Evolutionary conservation across 176 grass and related monocot genomes (phyloP), one percentile per base, ranked within the genome.

Genomic region (Pontederia paniculata): DNA sequence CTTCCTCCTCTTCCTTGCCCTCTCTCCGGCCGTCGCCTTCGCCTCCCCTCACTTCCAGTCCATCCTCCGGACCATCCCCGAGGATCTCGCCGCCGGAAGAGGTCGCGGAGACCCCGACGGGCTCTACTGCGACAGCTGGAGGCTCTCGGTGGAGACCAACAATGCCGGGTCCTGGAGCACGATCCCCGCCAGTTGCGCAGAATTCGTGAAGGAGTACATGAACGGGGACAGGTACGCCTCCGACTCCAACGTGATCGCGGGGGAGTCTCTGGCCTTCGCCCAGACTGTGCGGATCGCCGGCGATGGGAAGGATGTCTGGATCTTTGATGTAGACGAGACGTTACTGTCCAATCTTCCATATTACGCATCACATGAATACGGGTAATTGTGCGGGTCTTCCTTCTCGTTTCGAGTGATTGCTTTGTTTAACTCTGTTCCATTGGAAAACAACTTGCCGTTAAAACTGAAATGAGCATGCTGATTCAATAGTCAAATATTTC

Each of bases 61-160:
- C 52, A 25, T 84, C 46, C 70, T 90, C 48, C 74, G 86, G 41
- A 22, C 11, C 15, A 57, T 78, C 47, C 37, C 85, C 16, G 73
- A 77, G 28, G 58, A 10, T 28, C 41, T 71, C 52, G 0, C 25
- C 9, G 10, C 54, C 28, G 71, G 12, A 56, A 74, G 23, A 37
- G 55, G 9, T 21, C 57, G 37, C 41, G 50, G 60, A 17, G 70
- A 65, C 46, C 50, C 16, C 17, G 42, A 68, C 12, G 46, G 37
- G 43, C 67, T 84, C 18, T 88, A 71, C 83, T 97, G 86, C 68
- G 86, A 90, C 57, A 79, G 91, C 65, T 97, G 91, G 91, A 84
- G 72, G 83, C 83, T 97, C 4, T 90, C 91, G 1, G 91, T 72
- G 42, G 91, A 90, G 80, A 84, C 86, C 43, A 77, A 52, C 60